phyloP scores from a whole-genome alignment of 768 basidiomycete species.

The Rhodocollybia butyracea region DNA sequence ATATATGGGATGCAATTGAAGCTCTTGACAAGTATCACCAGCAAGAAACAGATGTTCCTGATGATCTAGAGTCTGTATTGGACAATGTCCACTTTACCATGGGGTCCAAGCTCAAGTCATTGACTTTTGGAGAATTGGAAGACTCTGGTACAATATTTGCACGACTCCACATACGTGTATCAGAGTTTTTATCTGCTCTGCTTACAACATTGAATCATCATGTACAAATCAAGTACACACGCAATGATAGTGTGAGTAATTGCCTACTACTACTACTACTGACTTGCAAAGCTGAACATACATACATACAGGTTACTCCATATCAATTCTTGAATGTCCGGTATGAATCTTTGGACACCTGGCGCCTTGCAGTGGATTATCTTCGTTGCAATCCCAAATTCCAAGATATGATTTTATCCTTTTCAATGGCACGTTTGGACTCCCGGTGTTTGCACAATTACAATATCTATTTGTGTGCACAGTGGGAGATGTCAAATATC shows the following conservation, averaged over 20 bases:
- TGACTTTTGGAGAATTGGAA: not conserved
- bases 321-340: constrained; percentile 11
- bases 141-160: not conserved
- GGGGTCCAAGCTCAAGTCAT: not conserved
- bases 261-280: not conserved
- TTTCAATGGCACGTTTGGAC: constrained; percentile 2
- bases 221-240: not conserved
- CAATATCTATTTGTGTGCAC: constrained; percentile 13
- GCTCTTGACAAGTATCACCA: not conserved
- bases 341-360: constrained; percentile 13
- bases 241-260: not conserved
- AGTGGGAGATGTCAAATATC: not conserved
- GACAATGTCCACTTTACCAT: not conserved
- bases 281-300: not conserved
- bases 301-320: constrained; percentile 1
- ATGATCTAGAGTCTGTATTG: not conserved
- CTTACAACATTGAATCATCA: not conserved
- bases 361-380: constrained; percentile 11
- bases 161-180: not conserved
- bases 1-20: not conserved
- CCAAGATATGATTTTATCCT: constrained; percentile 15
- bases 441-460: constrained; percentile 15
- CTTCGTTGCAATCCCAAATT: constrained; percentile 15
- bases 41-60: not conserved
- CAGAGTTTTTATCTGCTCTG: not conserved